Base-by-base conservation (phyloP, 176 grass and related monocot genomes). In the Raddia distichophylla region DNA sequence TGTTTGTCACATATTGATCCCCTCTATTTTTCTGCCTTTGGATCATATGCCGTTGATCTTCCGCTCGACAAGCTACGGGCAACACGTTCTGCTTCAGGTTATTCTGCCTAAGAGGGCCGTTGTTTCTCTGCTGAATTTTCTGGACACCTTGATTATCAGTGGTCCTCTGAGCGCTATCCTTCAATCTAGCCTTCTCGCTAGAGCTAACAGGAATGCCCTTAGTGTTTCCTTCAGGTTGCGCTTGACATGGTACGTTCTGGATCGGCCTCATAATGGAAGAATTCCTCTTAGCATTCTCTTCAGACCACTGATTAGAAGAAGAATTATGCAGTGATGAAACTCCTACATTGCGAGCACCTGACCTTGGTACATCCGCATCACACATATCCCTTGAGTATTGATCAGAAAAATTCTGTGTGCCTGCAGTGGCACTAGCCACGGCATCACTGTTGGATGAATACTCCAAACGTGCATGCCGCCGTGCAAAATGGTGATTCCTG, bases 41-140 rank as follows among this genome's bases (percentile, higher is more conserved):
- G 54, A 67, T 13, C 61, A 61, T 71, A 59, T 52, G 82, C 10
- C 44, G 49, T 34, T 18, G 57, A 54, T 81, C 65, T 71, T 42
- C 80, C 12, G 35, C 64, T 69, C n/a, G 16, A 71, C 17, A 69
- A 71, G 40, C 67, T 67, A 45, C 56, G 59, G 81, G 67, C 22
- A 86, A 70, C 48, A 75, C 56, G 71, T 93, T 98, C 80, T 86
- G 90, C 91, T 87, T 94, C 74, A 86, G 83, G 79, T 89, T 88
- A 60, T 92, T 94, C 71, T 89, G 85, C 50, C 82, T 92, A 35
- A 91, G 80, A 43, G 85, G 84, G 17, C 37, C 60, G 59, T 51
- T 68, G 5, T 27, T 88, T 20, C 50, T 80, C 5, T 13, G 61
- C 44, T 71, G 49, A 54, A 50, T 14, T 69, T 75, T 90, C 12